These are phyloP conservation scores for Turritis glabra DNA, from an alignment of 345 rosid species.

Conservation along the genomic window DNA sequence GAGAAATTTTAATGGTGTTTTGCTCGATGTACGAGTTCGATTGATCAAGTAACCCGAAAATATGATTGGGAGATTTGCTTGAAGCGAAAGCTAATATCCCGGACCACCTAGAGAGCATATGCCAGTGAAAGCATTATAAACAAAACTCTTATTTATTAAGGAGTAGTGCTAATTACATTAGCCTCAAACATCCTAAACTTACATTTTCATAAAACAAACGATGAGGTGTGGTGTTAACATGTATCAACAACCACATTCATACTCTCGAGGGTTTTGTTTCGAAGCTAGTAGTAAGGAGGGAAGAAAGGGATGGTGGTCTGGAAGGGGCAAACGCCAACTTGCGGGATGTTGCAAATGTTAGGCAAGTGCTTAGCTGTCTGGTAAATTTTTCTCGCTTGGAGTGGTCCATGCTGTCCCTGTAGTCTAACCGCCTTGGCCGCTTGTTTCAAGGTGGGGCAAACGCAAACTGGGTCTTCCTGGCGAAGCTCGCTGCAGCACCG, in stretches of 20 bases:
- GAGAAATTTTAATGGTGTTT: background rate
- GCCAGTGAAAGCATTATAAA: background rate
- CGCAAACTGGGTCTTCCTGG: background rate
- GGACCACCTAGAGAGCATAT: background rate
- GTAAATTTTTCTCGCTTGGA: background rate
- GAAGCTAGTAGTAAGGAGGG: conserved; percentile 24
- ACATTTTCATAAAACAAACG: background rate
- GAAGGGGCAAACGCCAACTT: conserved; percentile 26
- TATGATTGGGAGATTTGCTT: background rate
- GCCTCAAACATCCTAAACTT: conserved; percentile 13
- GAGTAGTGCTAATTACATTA: conserved; percentile 23
- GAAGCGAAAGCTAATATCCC: background rate
- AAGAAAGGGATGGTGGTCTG: background rate
- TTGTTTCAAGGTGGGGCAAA: conserved; percentile 9
- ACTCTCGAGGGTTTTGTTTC: background rate
- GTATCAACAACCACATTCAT: conserved; percentile 3
- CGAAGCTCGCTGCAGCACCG: conserved; percentile 21
- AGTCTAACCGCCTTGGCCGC: background rate
- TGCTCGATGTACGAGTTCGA: background rate
- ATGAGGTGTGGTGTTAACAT: conserved; percentile 3
- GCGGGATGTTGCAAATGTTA: background rate
- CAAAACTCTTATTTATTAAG: background rate
- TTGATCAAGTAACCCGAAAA: background rate
- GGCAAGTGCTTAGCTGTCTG: conserved; percentile 26
- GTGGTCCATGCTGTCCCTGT: background rate